Conservation (phyloP, 768 basidiomycete species). For the Kwoniella sp. region DNA sequence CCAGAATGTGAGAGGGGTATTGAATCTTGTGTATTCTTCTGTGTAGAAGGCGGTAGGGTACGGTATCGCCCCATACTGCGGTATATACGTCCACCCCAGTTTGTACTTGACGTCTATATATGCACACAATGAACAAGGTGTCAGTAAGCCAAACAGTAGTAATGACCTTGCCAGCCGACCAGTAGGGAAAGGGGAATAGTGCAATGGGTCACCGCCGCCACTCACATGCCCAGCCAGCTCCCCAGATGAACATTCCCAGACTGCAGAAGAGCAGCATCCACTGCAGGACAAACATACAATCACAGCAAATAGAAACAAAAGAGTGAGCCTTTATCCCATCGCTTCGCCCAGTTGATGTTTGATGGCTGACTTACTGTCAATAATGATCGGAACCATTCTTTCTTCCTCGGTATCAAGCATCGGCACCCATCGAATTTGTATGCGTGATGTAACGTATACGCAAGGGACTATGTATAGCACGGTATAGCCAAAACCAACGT, state of each 20-base stretch:
- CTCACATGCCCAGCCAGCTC: constrained; percentile 32
- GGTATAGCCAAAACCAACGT: background rate
- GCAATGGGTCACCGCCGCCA: no score
- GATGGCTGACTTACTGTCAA: constrained; percentile 34
- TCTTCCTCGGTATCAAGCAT: constrained; percentile 37
- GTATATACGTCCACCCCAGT: constrained; percentile 33
- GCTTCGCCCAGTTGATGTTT: no score
- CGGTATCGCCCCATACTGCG: constrained; percentile 27
- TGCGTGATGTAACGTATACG: constrained; percentile 30
- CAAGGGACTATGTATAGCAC: constrained; percentile 12
- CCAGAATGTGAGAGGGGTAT: constrained; percentile 30
- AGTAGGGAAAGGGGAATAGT: background rate
- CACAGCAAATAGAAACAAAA: no score
- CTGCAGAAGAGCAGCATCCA: constrained; percentile 38
- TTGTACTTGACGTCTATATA: constrained; percentile 33
- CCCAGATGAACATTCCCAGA: constrained; percentile 31
- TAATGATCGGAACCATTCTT: constrained; percentile 41
- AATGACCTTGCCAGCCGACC: no score
- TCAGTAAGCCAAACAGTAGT: constrained; percentile 2
- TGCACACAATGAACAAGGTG: background rate
- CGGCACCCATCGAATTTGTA: constrained; percentile 39
- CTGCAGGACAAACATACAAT: constrained; percentile 1
- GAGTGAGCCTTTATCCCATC: background rate
- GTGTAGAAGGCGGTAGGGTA: constrained; percentile 26
- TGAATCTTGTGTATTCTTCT: constrained; percentile 14